Conservation (phyloP, 2,329 filamentous ascomycete species). For the Epicoccum sorghinum region DNA sequence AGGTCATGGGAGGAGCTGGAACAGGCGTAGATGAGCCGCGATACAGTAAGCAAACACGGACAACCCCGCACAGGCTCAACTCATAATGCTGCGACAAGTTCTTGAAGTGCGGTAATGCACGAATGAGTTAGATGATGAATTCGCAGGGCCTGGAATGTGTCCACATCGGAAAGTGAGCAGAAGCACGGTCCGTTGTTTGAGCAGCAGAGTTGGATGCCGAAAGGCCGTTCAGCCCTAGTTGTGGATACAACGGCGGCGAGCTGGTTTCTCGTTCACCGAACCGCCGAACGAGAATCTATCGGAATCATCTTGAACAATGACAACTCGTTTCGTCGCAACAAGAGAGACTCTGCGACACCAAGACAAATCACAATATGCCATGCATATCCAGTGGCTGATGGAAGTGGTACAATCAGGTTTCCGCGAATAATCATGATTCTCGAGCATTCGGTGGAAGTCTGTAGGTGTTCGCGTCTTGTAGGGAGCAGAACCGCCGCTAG, state of each 20-base stretch:
- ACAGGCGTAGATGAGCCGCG: too few species aligned
- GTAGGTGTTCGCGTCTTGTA: not conserved
- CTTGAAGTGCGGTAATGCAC: not conserved
- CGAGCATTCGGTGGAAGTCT: not conserved
- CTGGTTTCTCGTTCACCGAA: slow-evolving; percentile 16
- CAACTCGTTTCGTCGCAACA: not conserved
- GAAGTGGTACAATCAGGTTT: not conserved
- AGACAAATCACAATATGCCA: not conserved
- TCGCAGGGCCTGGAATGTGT: not conserved
- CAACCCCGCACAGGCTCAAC: not conserved
- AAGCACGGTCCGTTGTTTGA: slow-evolving; percentile 6
- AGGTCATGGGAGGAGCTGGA: too few species aligned
- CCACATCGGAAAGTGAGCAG: not conserved
- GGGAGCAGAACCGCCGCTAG: slow-evolving; percentile 1
- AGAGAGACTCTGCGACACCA: not conserved
- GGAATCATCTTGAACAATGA: slow-evolving; percentile 8
- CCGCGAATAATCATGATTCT: not conserved
- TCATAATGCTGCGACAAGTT: not conserved
- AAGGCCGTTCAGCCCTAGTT: slow-evolving; percentile 3
- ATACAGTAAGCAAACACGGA: too few species aligned
- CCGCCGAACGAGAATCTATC: slow-evolving; percentile 25
- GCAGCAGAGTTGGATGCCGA: slow-evolving; percentile 4
- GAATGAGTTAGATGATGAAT: not conserved
- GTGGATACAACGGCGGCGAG: slow-evolving; percentile 13
- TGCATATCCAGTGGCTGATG: not conserved